Evolutionary conservation across 2,329 filamentous ascomycete genomes (phyloP), one percentile per base, ranked within the genome.

Genomic region (Trichoderma sp.): DNA sequence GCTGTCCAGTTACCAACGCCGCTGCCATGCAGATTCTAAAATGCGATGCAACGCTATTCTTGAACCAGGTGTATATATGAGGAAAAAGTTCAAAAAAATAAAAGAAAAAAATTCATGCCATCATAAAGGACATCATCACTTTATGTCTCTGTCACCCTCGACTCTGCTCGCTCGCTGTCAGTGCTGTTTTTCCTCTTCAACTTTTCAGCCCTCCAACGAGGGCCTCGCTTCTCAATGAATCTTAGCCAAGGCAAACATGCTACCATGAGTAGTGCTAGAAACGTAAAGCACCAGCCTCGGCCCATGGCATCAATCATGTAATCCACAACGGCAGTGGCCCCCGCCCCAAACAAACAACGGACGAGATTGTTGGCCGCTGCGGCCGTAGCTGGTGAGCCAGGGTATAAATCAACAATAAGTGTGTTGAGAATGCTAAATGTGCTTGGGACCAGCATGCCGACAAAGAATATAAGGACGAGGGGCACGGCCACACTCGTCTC

Each of bases 361-460:
- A 90, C 87, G 4, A 93, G 83, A 77, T 93, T 93, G 77, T 91
- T 91, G 0, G 91, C 89, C 0, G 91, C 91, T 2, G 91, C 91
- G 0, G 89, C 90, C 0, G 91, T 92, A 0, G 90, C 90, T 0
- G 91, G 90, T 1, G 88, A 87, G 29, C 88, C 83, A 0, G 91
- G 90, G 77, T 91, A 90, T 2, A 93, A 82, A 77, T 93, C 92
- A 1, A 93, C 88, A 16, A 93, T 86, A 7, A 93, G 83, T 0
- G 90, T 91, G 78, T 89, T 90, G n/a, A 92, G 85, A 62, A 92
- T 87, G 75, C 88, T 89, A 80, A 93, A 93, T 0, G 89, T 88
- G 1, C 89, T 91, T 4, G 91, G 91, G 38, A 91, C 85, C 60
- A 86, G 87, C 75, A 90, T 81, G 8, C 90, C 90, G 50, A 91